A percentile compares a stretch with the other conserved stretches of the same genome.
These are phyloP conservation scores for Zasmidium cellare DNA, from an alignment of 2,329 filamentous ascomycete genomes.

Conservation along the genomic window DNA sequence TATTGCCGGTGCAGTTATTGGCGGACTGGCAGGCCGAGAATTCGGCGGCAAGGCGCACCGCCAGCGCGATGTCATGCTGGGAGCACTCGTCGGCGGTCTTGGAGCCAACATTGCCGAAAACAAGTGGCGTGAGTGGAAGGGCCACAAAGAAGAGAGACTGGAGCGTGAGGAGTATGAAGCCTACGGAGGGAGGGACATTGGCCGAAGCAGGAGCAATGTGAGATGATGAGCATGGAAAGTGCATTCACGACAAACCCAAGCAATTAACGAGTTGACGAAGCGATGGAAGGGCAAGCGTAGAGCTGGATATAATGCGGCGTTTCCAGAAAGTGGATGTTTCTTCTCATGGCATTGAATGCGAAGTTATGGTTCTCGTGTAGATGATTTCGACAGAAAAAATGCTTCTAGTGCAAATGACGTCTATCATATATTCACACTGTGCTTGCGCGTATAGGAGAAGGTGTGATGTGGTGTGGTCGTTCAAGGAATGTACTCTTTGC, in stretches of 20 bases:
- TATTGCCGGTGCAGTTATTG: constrained; percentile 36
- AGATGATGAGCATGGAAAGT: constrained; percentile 16
- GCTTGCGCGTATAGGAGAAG: too few species aligned
- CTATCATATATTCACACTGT: too few species aligned
- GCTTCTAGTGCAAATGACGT: too few species aligned
- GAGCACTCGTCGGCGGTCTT: constrained; percentile 36
- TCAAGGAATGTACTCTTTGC: neutral
- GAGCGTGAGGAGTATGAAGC: constrained; percentile 18
- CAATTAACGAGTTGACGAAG: constrained; percentile 4
- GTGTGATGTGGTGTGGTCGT: too few species aligned
- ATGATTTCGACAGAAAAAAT: neutral
- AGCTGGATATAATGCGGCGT: neutral
- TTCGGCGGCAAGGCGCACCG: constrained; percentile 30
- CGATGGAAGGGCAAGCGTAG: neutral
- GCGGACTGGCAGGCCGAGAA: constrained; percentile 34
- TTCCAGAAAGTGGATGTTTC: neutral
- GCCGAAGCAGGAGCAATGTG: constrained; percentile 23
- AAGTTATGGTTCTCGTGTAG: neutral
- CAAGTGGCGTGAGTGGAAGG: constrained; percentile 30
- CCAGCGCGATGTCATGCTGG: constrained; percentile 35
- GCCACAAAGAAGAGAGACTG: constrained; percentile 25
- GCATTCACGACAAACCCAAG: neutral
- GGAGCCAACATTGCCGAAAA: constrained; percentile 36
- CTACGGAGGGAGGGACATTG: constrained; percentile 15
- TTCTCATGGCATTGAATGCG: neutral